Base-by-base conservation (phyloP, 1,139 yeast genomes). In the Geotrichum citri-aurantii region DNA sequence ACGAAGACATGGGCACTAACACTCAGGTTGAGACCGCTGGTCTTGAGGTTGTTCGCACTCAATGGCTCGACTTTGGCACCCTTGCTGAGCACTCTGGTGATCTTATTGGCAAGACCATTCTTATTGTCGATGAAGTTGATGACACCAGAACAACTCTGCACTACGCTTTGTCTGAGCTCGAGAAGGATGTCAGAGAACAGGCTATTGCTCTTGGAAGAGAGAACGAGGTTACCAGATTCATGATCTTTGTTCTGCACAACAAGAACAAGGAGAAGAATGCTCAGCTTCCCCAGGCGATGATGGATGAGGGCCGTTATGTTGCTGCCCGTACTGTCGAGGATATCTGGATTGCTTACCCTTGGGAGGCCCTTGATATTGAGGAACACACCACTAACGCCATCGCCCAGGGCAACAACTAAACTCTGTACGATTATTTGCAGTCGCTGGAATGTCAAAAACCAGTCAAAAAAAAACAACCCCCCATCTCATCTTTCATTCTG, bases 341-440 rank as follows among this genome's bases (percentile, higher is more conserved):
- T 72, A 81, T 81, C 66, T 93, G 99, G 99, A 91, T 90, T 68
- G 97, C 97, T 51, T 93, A 93, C 73, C 98, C 98, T 56, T 93
- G 99, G 99, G 97, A 90, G 76, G 84, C 95, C 37, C 80, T 81
- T 61, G 97, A 92, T 75, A 93, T 92, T 72, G 97, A 88, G 56
- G 81, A 79, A 75, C 99, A 92, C 73, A 88, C 95, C 58, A 79
- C 81, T 72, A 81, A 78, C 73, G 97, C 97, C 46, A 78, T 84
- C 63, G 83, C 83, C 69, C 97, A 92, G 75, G 95, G 87, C 48
- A 81, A 83, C 67, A 69, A 68, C 63, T 73, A 68, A 42, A 23
- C 11, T 51, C 14, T 24, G 11, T 6, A 14, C 6, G 21, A 6
- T 4, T 33, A 6, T 12, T 5, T 7, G 11, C 48, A 3, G 40